Evolutionary conservation across 1,284 basidiomycete genomes (phyloP), one percentile per base, ranked within the genome.

Genomic region (Boletus semigastroideus): DNA sequence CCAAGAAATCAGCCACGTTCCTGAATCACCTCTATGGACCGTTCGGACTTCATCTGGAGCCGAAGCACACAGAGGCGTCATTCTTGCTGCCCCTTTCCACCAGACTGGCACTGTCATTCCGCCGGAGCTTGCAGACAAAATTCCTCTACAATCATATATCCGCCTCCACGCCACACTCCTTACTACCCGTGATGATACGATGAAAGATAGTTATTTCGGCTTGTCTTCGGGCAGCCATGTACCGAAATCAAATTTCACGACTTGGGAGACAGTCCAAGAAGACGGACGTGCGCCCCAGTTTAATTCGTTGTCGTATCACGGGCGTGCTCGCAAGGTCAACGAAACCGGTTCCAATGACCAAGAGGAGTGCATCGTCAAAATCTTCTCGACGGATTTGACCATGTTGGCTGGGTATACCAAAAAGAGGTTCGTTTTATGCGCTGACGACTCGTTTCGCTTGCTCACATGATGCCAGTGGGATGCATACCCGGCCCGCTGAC

Each of bases 141-240:
- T 92, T 30, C 86, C 86, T 1, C 62, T 73, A 19, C 86, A 89
- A 58, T 80, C 84, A 13, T 98, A 96, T 64, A 81, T 94, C 28
- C 82, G 79, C 54, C 81, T 98, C 5, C 90, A 97, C 66, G 94
- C 97, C 46, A 97, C 96, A 8, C 79, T 96, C 16, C 75, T 98
- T 42, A 80, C 87, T 13, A 98, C 96, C 1, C 86, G 83, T 4
- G 76, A 86, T 1, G 69, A 82, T 3, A 70, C 71, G 4, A 79
- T 90, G 4, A 77, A 83, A 55, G 76, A 91, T 0, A 70, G 73
- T 5, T 94, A 94, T 71, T 95, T 98, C 68, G 79, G 78, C 28
- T 72, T 86, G 19, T 62, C 76, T 6, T 56, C 73, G 0, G 69
- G 68, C 11, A 66, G 74, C 2, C 66, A 66, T 27, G 73, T 87